Base-by-base conservation (phyloP, 2,329 filamentous ascomycete species). In the Sclerotinia sclerotiorum region DNA sequence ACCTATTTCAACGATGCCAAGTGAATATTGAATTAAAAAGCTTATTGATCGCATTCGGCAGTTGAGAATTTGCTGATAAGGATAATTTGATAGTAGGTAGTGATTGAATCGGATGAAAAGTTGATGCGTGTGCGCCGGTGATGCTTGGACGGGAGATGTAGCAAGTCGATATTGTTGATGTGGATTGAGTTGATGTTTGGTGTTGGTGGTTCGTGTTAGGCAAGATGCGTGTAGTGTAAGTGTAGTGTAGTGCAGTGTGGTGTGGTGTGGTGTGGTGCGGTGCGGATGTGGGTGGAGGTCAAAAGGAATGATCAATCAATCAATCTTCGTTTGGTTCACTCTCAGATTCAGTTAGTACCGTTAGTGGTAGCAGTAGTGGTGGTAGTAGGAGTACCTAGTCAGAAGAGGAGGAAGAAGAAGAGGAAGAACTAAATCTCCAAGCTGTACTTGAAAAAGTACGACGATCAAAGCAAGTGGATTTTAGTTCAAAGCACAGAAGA, bases 31-130 rank as follows among this genome's bases (percentile, higher is more conserved):
- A 10, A 39, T 32, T 54, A 3, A 52, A 60, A 62, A 62, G 56
- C 48, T 17, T 54, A 46, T 62, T 54, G 39, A 55, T 67, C 35
- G 56, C 65, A 67, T 62, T 67, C 56, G 56, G 48, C 56, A 62
- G 44, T 54, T 42, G 6, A 49, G 29, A n/a, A 19, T 27, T 24
- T 15, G 11, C 5, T 49, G 21, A 17, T 24, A n/a, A 19, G 17
- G 32, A 49, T 39, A 13, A 62, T 13, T 17, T 51, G 58, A 51
- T 35, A 5, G 32, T 29, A 35, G 32, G 32, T 29, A 35, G 32
- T 15, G 27, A 49, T 49, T 61, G 58, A 61, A 61, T 49, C 17
- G 10, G 19, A 32, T 48, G 19, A 17, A 17, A 19, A 24, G n/a
- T 48, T 61, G 27, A 35, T 11, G 17, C 27, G 32, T 49, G n/a